phyloP scores from a whole-genome alignment of 495 filamentous ascomycete genomes.

The Tirmania nivea region DNA sequence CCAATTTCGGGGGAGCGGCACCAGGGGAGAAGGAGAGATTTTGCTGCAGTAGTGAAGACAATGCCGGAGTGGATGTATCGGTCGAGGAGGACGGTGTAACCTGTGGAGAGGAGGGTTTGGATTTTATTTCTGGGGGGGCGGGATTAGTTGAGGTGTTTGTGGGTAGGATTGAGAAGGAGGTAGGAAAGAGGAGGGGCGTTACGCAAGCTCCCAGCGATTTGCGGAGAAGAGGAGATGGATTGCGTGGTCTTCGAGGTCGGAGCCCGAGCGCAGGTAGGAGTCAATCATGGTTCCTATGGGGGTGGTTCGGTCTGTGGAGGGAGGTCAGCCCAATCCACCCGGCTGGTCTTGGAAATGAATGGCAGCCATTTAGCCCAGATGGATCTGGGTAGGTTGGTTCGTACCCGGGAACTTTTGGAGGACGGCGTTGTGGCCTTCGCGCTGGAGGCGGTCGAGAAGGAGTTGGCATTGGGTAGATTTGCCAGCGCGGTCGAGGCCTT shows the following conservation, averaged over 20 bases:
- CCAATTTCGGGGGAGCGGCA: slow-evolving; percentile 56
- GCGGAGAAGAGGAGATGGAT: slow-evolving; percentile 92
- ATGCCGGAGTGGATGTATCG: slow-evolving; percentile 86
- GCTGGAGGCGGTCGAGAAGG: slow-evolving; percentile 40
- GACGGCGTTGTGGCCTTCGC: slow-evolving; percentile 40
- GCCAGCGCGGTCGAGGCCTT: slow-evolving; percentile 82
- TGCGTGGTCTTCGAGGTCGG: slow-evolving; percentile 66
- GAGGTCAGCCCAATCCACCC: slow-evolving; percentile 69
- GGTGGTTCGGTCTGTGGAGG: slow-evolving; percentile 51
- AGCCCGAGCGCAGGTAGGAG: slow-evolving; percentile 52
- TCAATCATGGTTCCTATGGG: slow-evolving; percentile 81
- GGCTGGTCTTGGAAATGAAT: slow-evolving; percentile 48
- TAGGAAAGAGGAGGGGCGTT: slow-evolving; percentile 1
- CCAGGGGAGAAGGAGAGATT: slow-evolving; percentile 56
- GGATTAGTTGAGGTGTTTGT: neutral
- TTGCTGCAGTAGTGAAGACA: slow-evolving; percentile 88
- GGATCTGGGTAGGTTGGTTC: slow-evolving; percentile 38
- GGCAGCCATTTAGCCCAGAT: slow-evolving; percentile 62
- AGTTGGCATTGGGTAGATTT: slow-evolving; percentile 84
- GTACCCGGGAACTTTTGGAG: slow-evolving; percentile 77
- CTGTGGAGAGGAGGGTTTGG: slow-evolving; percentile 32
- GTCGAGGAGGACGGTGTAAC: slow-evolving; percentile 63
- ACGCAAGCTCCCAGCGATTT: slow-evolving; percentile 67
- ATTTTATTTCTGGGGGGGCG: slow-evolving; percentile 27
- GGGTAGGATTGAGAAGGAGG: neutral